These are phyloP conservation scores for Dissophora ornata DNA, from an alignment of 192 early-diverging fungal species.

Conservation along the genomic window DNA sequence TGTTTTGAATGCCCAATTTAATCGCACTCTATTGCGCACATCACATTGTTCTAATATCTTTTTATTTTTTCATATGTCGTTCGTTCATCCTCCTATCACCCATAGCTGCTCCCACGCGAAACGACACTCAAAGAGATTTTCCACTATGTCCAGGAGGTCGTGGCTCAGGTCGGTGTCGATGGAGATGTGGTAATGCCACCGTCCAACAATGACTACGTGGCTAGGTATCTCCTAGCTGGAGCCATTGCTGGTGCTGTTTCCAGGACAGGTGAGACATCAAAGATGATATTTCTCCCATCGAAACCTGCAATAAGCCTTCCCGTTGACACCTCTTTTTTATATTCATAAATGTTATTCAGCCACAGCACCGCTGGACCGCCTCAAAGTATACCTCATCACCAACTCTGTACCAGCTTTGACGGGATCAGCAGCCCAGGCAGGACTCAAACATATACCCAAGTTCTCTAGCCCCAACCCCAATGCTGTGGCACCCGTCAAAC, in stretches of 20 bases:
- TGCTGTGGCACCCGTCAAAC: slow-evolving; percentile 44
- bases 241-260: slow-evolving; percentile 79
- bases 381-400: slow-evolving; percentile 70
- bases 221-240: slow-evolving; percentile 75
- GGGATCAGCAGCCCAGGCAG: slow-evolving; percentile 24
- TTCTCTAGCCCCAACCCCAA: slow-evolving; percentile 23
- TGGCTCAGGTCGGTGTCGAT: slow-evolving; percentile 73
- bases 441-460: slow-evolving; percentile 55
- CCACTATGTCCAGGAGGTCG: slow-evolving; percentile 65
- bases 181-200: slow-evolving; percentile 73
- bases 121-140: slow-evolving; percentile 71
- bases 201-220: slow-evolving; percentile 62
- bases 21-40: too few species aligned
- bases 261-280: slow-evolving; percentile 68
- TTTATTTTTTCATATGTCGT: too few species aligned
- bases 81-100: too few species aligned
- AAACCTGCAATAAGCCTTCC: too few species aligned
- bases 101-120: slow-evolving; percentile 69
- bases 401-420: slow-evolving; percentile 46
- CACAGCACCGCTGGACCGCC: slow-evolving; percentile 79
- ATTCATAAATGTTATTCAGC: background rate
- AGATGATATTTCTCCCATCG: too few species aligned
- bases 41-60: too few species aligned
- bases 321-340: background rate
- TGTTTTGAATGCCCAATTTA: too few species aligned